These are phyloP conservation scores for Rubia balearica DNA, from an alignment of 305 asterid species.

Conservation along the genomic window DNA sequence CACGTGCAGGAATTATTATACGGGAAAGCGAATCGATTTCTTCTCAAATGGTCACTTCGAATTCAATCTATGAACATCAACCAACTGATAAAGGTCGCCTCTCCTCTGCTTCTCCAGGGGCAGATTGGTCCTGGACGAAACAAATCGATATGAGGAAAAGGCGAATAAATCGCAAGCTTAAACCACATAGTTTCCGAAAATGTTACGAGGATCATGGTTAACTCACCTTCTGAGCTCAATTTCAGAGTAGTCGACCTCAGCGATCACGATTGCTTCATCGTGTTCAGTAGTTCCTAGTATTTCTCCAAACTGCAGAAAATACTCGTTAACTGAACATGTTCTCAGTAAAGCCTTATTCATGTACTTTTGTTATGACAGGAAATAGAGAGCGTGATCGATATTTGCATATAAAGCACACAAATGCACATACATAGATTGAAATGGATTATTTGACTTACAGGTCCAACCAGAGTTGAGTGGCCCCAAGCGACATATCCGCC, in stretches of 20 bases:
- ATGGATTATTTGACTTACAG: conserved; percentile 43
- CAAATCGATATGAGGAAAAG: background rate
- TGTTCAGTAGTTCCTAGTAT: conserved; percentile 77
- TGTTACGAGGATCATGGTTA: background rate
- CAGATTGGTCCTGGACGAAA: conserved; percentile 52
- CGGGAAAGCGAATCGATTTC: background rate
- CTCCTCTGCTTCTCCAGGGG: conserved; percentile 86
- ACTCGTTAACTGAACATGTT: background rate
- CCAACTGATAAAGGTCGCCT: conserved; percentile 92
- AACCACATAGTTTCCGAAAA: background rate
- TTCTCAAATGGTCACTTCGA: conserved; percentile 24
- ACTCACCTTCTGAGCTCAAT: conserved; percentile 62
- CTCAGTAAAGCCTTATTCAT: background rate
- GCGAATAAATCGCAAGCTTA: background rate
- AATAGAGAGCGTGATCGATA: background rate
- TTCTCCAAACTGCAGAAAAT: conserved; percentile 68
- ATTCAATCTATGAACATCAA: conserved; percentile 59
- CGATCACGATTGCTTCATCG: conserved; percentile 60
- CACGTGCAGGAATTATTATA: background rate
- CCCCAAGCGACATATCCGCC: conserved; percentile 97
- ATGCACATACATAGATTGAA: background rate
- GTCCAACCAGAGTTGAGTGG: conserved; percentile 85
- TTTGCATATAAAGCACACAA: background rate
- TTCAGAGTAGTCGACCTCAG: conserved; percentile 79
- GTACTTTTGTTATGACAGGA: background rate